Percentiles rank a stretch among this genome's conserved stretches.
phyloP scores from a whole-genome alignment of 352 stramenopile species.

The Thraustochytrium striatum region DNA sequence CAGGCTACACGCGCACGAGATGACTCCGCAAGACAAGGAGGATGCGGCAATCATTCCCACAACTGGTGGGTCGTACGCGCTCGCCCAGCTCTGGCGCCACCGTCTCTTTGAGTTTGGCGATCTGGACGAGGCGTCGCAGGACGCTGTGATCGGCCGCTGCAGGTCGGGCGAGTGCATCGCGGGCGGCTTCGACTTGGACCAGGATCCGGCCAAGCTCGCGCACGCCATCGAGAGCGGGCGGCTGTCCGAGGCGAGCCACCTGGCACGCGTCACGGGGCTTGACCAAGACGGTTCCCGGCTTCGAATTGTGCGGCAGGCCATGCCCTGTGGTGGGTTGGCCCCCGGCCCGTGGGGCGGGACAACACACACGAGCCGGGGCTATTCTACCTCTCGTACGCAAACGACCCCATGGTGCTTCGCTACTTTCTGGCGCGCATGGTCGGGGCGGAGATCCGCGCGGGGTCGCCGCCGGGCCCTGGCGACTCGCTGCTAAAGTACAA shows the following conservation, averaged over 20 bases:
- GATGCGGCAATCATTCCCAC: conserved; percentile 3
- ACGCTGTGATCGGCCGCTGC: conserved; percentile 4
- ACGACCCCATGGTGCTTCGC: conserved; percentile 26
- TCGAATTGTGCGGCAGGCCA: conserved; percentile 4
- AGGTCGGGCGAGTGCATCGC: not conserved
- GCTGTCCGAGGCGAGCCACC: conserved; percentile 28
- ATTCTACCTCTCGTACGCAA: not conserved
- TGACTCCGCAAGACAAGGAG: not conserved
- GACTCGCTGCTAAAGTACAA: conserved; percentile 11
- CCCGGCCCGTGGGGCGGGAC: conserved; percentile 15
- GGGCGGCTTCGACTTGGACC: not conserved
- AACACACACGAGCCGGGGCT: conserved; percentile 27
- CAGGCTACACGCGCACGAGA: not conserved
- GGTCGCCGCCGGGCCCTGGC: not conserved
- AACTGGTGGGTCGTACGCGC: conserved; percentile 23
- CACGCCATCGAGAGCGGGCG: conserved; percentile 30
- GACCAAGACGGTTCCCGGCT: conserved; percentile 18
- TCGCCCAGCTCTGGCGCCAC: conserved; percentile 16
- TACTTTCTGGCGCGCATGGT: conserved; percentile 33
- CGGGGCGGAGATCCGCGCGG: not conserved
- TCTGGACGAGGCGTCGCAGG: not conserved
- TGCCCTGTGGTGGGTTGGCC: not conserved
- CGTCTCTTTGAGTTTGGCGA: not conserved
- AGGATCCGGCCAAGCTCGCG: conserved; percentile 33
- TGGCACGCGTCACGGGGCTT: conserved; percentile 19